Evolutionary conservation across 2,329 filamentous ascomycete genomes (phyloP), one percentile per base, ranked within the genome.

Genomic region (Aspergillus sp.): DNA sequence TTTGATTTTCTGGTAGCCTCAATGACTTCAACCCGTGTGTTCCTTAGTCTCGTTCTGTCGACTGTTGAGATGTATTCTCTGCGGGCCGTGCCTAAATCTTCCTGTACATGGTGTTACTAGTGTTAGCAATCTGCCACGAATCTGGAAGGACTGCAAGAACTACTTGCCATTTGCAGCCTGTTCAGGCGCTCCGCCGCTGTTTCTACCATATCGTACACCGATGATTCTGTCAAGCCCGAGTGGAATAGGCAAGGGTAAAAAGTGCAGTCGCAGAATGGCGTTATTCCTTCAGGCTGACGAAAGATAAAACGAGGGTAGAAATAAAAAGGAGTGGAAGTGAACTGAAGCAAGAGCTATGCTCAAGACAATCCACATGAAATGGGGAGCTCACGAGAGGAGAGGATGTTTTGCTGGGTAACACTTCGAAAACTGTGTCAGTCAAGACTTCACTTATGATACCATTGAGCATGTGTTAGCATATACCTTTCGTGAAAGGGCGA

Each of bases 61-160:
- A 54, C 59, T 6, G 76, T 77, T 8, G 75, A 77, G 31, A 80
- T 71, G 47, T 69, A 60, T 52, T 79, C 75, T 13, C 77, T 72
- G 41, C 75, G 72, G 8, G 67, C 69, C 9, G 70, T 72, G 3
- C 77, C 77, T n/a, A 80, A 60, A 63, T 80, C 77, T 6, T 68
- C 72, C 77, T 79, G 55, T 62, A 25, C 7, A 52, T 48, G 25
- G 25, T 28, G 17, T 59, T 54, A 5, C 15, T 15, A 17, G 28
- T 23, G 50, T 57, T 59, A 62, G 56, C 30, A 15, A 54, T 25
- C 7, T 13, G 46, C 17, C 46, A 22, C 34, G 31, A 25, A 9
- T 47, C 11, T 28, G 15, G 34, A 23, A 41, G n/a, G 23, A 3
- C 23, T 22, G 19, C 15, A 55, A 7, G 7, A 4, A 31, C 5